Base-by-base conservation (phyloP, 257 asterid genomes). In the Plectranthus barbatus region DNA sequence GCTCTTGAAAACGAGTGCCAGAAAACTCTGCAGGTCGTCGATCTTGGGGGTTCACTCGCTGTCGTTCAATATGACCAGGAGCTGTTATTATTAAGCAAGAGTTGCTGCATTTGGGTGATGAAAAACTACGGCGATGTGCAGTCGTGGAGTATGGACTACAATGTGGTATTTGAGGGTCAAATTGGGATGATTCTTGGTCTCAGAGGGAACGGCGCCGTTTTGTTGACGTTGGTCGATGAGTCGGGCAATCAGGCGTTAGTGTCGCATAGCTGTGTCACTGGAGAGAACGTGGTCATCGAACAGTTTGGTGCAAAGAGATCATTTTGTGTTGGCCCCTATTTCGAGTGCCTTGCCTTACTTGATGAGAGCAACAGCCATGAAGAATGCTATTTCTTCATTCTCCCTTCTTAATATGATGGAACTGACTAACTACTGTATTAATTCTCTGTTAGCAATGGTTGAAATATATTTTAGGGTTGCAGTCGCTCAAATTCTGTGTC, bases 91-190 rank as follows among this genome's bases (percentile, higher is more conserved):
- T n/a, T n/a, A n/a, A 31, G 62, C 33, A 40, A 47, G 47, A n/a
- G 72, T 10, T 73, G 66, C 63, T 37, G 48, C 29, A 62, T 80
- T 4, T 76, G 78, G 82, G 70, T 67, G 19, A 80, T 80, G 82
- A 50, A 64, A 55, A 45, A 63, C 1, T 80, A 76, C 20, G 76
- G 78, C 3, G 64, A 70, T 15, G 6, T 3, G 2, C 42, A 63
- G 42, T 69, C 82, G 1, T 80, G 78, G 85, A 58, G 51, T 24
- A 66, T 14, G 50, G 56, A 49, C 19, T 74, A 62, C 11, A 1
- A 6, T 4, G 33, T 68, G 37, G 19, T 15, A 9, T n/a, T 65
- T 29, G 62, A 24, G 4, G 64, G 47, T 39, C 76, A 62, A 3
- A 9, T 59, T 8, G 66, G 62, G 39, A 19, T 19, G 59, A 20